Base-by-base conservation (phyloP, 176 grass and related monocot species). In the Oryza longistaminata region DNA sequence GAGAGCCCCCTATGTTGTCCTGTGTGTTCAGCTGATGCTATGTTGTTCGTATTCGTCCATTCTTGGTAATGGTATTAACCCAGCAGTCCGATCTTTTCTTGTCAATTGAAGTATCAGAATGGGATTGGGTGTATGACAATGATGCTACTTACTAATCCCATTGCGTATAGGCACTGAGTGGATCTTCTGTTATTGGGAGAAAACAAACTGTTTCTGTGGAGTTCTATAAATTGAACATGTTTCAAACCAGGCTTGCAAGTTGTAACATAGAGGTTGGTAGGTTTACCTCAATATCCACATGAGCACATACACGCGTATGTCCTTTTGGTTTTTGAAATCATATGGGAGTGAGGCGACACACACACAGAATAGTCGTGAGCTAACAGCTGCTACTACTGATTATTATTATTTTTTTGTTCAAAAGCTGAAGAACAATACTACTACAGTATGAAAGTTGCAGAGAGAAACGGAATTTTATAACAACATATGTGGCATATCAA, bases 221-320 rank as follows among this genome's bases (percentile, higher is more conserved):
- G 16, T n/a, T 60, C 6, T 21, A 60, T 2, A 7, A 60, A 2
- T n/a, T 60, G 21, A 19, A 60, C 53, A 60, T 8, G 53, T 60
- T 66, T 66, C 11, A 66, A 19, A 55, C 52, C 16, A 53, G 50
- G 50, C 15, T 17, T 40, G 39, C 39, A 53, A 5, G 5, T 49
- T 43, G 34, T 33, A 50, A 70, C 16, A 16, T 35, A n/a, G 24
- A 34, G 65, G 5, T 31, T 4, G 71, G 78, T 90, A 90, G 83
- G 73, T 90, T 78, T 68, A 58, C 73, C 27, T 83, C 88, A 46
- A 82, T 6, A 19, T 86, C 82, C 46, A 68, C 83, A 73, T 86
- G 79, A 82, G n/a, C 25, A 45, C 60, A 64, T 2, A 55, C 70
- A 3, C 22, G 50, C 71, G 43, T 5, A 25, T 10, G 9, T 55